phyloP scores from a whole-genome alignment of 2,329 filamentous ascomycete species.

The Claviceps pazoutovae region DNA sequence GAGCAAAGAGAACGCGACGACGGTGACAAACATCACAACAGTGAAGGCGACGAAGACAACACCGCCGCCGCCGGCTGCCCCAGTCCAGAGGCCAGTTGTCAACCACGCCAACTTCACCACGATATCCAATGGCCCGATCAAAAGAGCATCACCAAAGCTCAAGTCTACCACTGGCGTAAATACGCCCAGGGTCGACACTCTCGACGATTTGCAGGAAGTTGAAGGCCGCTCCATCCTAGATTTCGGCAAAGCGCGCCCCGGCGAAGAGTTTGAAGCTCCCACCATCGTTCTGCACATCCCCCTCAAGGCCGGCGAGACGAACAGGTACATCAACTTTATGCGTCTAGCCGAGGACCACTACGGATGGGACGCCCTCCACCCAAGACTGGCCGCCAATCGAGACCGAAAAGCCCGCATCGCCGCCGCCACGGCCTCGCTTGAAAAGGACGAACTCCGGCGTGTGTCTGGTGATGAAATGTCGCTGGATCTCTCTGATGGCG shows the following conservation, averaged over 20 bases:
- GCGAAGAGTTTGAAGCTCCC: slow-evolving; percentile 46
- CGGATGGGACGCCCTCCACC: slow-evolving; percentile 87
- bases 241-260: slow-evolving; percentile 44
- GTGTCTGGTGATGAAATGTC: slow-evolving; percentile 75
- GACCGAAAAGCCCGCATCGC: slow-evolving; percentile 80
- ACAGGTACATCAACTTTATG: slow-evolving; percentile 91
- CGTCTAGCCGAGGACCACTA: slow-evolving; percentile 87
- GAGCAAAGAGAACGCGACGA: slow-evolving; percentile 19
- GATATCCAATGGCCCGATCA: slow-evolving; percentile 26
- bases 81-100: slow-evolving; percentile 18
- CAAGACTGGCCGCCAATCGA: slow-evolving; percentile 74
- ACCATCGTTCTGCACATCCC: slow-evolving; percentile 78
- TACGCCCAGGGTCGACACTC: slow-evolving; percentile 34
- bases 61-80: slow-evolving; percentile 7
- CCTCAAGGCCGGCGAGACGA: slow-evolving; percentile 58
- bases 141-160: slow-evolving; percentile 34
- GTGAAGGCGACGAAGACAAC: not conserved
- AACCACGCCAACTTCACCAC: slow-evolving; percentile 28
- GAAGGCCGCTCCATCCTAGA: slow-evolving; percentile 45
- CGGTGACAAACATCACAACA: not conserved
- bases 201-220: slow-evolving; percentile 32
- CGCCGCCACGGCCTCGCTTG: slow-evolving; percentile 73
- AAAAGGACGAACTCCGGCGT: slow-evolving; percentile 54
- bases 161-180: slow-evolving; percentile 26
- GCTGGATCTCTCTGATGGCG: slow-evolving; percentile 57